Evolutionary conservation across 306 rosid genomes (phyloP), one percentile per base, ranked within the genome.

Genomic region (Cucurbita moschata): DNA sequence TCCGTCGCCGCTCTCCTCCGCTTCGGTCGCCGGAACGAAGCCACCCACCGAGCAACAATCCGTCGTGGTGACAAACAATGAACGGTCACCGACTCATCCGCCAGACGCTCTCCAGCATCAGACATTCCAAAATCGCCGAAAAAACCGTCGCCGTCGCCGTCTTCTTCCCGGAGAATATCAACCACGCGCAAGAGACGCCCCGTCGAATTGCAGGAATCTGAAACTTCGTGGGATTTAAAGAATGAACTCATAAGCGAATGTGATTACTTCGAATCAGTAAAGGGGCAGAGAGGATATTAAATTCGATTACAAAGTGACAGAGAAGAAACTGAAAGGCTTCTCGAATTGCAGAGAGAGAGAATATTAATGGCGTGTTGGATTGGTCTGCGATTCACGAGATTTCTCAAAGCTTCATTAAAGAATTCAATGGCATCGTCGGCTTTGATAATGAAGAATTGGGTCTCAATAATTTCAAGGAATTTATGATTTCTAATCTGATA

Each of bases 21-120:
- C 73, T 80, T 87, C 63, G n/a, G 15, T 8, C 76, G 70, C 75
- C 79, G 82, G 71, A 90, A 77, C 74, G 75, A 70, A 67, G 87
- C 81, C 71, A 87, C 64, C 78, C 87, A 80, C 51, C 88, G 71
- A 63, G 78, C 79, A 37, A 88, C 51, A 15, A 90, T 64, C 66
- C 90, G 81, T 44, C 86, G 75, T 23, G 86, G 92, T 6, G 88
- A 81, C 19, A 79, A 82, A 73, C 96, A 85, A 35, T 74, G 84
- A 4, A 37, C 6, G 16, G 63, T 23, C 11, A 74, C 42, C 65
- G 60, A 76, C 8, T 38, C 65, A 18, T 49, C 77, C 5, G 15
- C 18, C 1, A 61, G 68, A 37, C 19, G 72, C 40, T 56, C 77
- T 19, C 44, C 58, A 71, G 15, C 73, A 71, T 16, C 66, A 16